Percentiles rank a stretch among this genome's conserved stretches.
Conservation (phyloP, 306 rosid species). For the Gastrolobium villosum region DNA sequence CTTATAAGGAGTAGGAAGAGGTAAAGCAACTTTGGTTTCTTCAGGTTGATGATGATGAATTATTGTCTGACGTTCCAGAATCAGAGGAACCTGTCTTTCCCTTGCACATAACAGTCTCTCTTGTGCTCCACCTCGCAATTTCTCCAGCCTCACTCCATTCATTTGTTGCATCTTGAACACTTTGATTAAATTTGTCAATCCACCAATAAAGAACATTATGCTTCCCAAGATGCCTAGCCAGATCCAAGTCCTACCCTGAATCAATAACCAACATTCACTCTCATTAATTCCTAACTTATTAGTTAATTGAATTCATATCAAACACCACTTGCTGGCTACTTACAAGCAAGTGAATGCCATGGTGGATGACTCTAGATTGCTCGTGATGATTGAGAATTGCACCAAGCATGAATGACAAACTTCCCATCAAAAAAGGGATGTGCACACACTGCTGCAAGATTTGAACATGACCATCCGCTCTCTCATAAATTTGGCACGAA, state of each 20-base stretch:
- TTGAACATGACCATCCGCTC: constrained; percentile 83
- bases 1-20: constrained; percentile 71
- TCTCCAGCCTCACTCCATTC: constrained; percentile 78
- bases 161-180: constrained; percentile 92
- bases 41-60: constrained; percentile 35
- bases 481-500: constrained; percentile 92
- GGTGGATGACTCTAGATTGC: constrained; percentile 58
- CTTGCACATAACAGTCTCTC: constrained; percentile 64
- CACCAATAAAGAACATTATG: constrained; percentile 68
- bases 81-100: constrained; percentile 74
- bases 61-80: constrained; percentile 63
- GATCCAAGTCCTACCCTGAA: constrained; percentile 77
- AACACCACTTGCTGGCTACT: constrained; percentile 6
- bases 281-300: neutral
- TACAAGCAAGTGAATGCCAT: constrained; percentile 76
- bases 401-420: constrained; percentile 68
- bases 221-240: constrained; percentile 80
- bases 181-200: constrained; percentile 71
- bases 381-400: constrained; percentile 67
- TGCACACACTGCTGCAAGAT: constrained; percentile 86
- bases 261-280: constrained; percentile 7
- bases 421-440: constrained; percentile 79
- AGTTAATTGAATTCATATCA: neutral
- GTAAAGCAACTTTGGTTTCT: constrained; percentile 43
- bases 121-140: constrained; percentile 85